Evolutionary conservation across 495 filamentous ascomycete species (phyloP).

Genomic region (Geoglossum glabrum): DNA sequence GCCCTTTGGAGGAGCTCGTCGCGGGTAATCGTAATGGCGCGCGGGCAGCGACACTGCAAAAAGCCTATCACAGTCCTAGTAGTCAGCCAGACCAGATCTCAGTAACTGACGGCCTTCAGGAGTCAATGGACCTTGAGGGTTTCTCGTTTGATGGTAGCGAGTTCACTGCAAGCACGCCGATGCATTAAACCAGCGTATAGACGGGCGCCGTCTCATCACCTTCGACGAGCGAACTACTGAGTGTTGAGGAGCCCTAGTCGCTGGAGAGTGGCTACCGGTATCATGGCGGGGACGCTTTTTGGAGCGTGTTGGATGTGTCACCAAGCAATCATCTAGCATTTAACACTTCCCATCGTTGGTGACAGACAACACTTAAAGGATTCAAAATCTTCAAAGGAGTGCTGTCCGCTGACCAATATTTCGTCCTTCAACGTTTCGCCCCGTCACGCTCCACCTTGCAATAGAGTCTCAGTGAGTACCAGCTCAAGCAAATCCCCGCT

Average conservation of each 20-base stretch:
- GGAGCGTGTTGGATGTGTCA: too few relatives aligned
- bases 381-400: too few relatives aligned
- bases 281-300: neutral
- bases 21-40: neutral
- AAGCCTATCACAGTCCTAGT: neutral
- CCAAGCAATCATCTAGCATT: too few relatives aligned
- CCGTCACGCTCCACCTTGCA: too few relatives aligned
- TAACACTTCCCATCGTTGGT: too few relatives aligned
- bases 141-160: conserved; percentile 7
- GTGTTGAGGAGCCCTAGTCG: neutral
- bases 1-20: neutral
- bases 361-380: too few relatives aligned
- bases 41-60: neutral
- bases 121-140: conserved; percentile 7
- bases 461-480: too few relatives aligned
- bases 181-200: neutral
- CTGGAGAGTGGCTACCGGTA: neutral
- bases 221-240: neutral
- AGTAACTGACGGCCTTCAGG: neutral
- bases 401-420: too few relatives aligned
- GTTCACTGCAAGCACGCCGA: neutral
- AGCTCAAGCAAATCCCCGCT: too few relatives aligned
- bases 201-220: neutral
- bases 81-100: neutral
- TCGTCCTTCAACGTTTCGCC: too few relatives aligned